These are phyloP conservation scores for Kazachstania bromeliacearum DNA, from an alignment of 805 yeast genomes.

Conservation along the genomic window DNA sequence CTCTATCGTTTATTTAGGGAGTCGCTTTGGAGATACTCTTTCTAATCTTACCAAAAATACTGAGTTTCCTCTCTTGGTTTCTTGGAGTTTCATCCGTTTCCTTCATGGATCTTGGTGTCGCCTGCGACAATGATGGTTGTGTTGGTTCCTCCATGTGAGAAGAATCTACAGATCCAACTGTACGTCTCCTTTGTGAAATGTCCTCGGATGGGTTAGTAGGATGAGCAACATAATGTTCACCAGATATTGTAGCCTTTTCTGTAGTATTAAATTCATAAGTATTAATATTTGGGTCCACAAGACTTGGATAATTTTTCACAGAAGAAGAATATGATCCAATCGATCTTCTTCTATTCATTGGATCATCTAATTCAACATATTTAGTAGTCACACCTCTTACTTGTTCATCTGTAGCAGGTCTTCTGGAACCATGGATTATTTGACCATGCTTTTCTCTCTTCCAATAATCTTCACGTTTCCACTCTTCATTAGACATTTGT, in stretches of 20 bases:
- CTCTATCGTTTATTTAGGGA: too few relatives aligned
- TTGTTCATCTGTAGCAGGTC: conserved; percentile 8
- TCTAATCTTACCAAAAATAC: background rate
- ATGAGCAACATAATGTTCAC: background rate
- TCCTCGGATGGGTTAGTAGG: too few relatives aligned
- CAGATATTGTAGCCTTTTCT: conserved; percentile 1
- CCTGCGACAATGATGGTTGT: too few relatives aligned
- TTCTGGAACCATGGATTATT: conserved; percentile 4
- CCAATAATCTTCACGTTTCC: conserved; percentile 1
- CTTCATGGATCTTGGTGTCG: too few relatives aligned
- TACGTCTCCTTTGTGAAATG: too few relatives aligned
- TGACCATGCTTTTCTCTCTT: background rate
- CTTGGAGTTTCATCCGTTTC: too few relatives aligned
- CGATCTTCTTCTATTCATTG: conserved; percentile 1
- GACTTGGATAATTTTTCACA: conserved; percentile 21
- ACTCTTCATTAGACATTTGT: background rate
- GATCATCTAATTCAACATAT: background rate
- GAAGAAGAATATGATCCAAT: conserved; percentile 14
- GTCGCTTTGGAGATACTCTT: background rate
- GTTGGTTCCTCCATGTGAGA: too few relatives aligned
- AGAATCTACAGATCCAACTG: too few relatives aligned
- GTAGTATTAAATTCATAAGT: conserved; percentile 19
- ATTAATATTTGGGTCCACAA: conserved; percentile 21
- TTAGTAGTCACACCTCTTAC: background rate
- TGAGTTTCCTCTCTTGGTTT: background rate